Conservation (phyloP, 805 yeast genomes). For the Yamadazyma olivae region DNA sequence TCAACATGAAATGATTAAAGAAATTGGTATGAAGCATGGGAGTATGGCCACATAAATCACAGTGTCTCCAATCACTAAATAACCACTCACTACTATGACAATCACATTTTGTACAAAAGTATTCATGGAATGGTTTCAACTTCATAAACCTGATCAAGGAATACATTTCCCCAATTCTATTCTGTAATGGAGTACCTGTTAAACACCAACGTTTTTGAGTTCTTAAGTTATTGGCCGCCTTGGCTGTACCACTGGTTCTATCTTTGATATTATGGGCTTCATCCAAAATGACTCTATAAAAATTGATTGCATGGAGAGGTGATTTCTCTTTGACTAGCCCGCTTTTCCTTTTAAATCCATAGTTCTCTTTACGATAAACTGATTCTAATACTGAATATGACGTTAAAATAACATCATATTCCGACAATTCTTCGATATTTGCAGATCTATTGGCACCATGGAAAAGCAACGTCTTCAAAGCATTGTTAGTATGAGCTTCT, state of each 20-base stretch:
- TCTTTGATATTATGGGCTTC: conserved; percentile 98
- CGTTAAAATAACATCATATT: conserved; percentile 80
- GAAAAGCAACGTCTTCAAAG: conserved; percentile 64
- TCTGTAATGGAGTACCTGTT: conserved; percentile 95
- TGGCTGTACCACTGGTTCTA: conserved; percentile 88
- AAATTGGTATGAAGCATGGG: conserved; percentile 95
- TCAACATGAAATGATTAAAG: conserved; percentile 93
- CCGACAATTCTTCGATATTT: conserved; percentile 51
- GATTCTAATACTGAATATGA: conserved; percentile 92
- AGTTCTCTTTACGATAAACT: conserved; percentile 73
- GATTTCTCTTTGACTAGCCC: conserved; percentile 73
- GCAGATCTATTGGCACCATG: conserved; percentile 83
- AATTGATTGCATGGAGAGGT: conserved; percentile 67
- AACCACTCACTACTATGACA: conserved; percentile 83
- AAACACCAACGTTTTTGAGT: conserved; percentile 85
- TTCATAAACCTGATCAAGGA: conserved; percentile 84
- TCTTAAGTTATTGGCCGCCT: conserved; percentile 75
- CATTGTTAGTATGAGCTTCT: conserved; percentile 69
- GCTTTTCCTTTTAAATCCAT: conserved; percentile 76
- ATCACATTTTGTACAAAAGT: conserved; percentile 91
- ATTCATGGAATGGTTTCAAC: conserved; percentile 81
- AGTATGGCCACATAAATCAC: conserved; percentile 84
- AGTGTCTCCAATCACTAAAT: conserved; percentile 76
- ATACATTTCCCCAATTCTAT: conserved; percentile 94
- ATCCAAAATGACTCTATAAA: conserved; percentile 85